Conservation (phyloP, 2,329 filamentous ascomycete species). For the Pyrenochaeta sp. region DNA sequence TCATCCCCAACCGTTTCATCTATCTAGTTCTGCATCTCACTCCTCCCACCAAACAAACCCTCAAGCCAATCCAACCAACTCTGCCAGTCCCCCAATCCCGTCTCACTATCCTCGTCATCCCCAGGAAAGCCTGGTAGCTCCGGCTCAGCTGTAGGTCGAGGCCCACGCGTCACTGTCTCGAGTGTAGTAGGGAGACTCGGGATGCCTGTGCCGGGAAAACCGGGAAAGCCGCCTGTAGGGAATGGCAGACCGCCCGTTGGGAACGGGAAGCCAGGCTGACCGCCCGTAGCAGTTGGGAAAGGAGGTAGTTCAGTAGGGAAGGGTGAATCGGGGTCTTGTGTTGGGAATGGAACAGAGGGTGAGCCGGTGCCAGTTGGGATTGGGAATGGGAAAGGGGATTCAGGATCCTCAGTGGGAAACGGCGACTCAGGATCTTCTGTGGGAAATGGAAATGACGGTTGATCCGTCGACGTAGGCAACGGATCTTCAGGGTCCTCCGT, state of each 20-base stretch:
- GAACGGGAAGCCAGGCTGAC: constrained; percentile 3
- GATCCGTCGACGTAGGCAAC: constrained; percentile 1
- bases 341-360: not conserved
- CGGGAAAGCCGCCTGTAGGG: not conserved
- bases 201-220: constrained; percentile 8
- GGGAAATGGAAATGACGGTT: constrained; percentile 3
- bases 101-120: constrained; percentile 3
- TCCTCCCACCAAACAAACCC: constrained; percentile 12
- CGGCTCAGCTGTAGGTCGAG: constrained; percentile 14
- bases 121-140: constrained; percentile 6
- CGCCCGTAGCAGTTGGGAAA: constrained; percentile 3
- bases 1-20: not conserved
- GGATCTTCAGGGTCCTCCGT: constrained; percentile 4
- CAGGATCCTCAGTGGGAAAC: constrained; percentile 9
- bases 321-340: not conserved
- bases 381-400: constrained; percentile 11
- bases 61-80: constrained; percentile 17
- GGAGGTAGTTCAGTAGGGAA: not conserved
- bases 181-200: constrained; percentile 12
- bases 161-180: constrained; percentile 21
- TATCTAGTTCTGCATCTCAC: constrained; percentile 1
- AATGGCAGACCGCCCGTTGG: not conserved
- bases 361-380: constrained; percentile 1
- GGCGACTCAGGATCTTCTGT: constrained; percentile 1
- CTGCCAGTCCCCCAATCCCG: not conserved